Percentiles rank a stretch among this genome's conserved stretches.
Evolutionary conservation across 176 grass and related monocot genomes (phyloP).

Genomic region (Phyllostachys edulis): DNA sequence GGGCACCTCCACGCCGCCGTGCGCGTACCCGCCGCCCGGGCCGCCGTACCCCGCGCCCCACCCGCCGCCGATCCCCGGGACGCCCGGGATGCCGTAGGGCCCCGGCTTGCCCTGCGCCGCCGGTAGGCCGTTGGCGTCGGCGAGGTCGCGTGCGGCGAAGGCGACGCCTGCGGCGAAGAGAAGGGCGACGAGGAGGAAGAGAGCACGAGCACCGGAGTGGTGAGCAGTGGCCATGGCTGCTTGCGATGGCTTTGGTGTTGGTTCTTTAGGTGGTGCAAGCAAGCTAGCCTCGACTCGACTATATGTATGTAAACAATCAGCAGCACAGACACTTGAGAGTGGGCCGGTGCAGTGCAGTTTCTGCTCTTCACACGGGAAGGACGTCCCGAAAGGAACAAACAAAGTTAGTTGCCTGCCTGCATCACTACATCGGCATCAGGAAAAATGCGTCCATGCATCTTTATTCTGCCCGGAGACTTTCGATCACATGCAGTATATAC

Average conservation of each 20-base stretch:
- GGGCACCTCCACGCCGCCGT: constrained; percentile 50
- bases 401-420: neutral
- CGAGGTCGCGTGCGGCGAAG: constrained; percentile 40
- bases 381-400: no score
- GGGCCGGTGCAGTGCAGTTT: no score
- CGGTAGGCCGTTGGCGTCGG: neutral
- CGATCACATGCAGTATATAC: no score
- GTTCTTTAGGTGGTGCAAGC: neutral
- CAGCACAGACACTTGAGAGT: no score
- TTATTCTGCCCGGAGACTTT: no score
- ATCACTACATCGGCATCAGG: neutral
- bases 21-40: constrained; percentile 37
- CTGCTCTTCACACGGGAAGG: neutral
- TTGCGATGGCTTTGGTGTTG: neutral
- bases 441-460: no score
- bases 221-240: neutral
- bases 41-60: constrained; percentile 59
- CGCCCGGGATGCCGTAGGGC: constrained; percentile 20
- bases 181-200: constrained; percentile 16
- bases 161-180: neutral
- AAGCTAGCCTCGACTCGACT: neutral
- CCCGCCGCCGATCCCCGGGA: constrained; percentile 27
- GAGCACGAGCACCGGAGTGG: neutral
- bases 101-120: neutral
- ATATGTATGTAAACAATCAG: no score